Evolutionary conservation across 108 stramenopile genomes (phyloP).

Genomic region (Cylindrotheca closterium): DNA sequence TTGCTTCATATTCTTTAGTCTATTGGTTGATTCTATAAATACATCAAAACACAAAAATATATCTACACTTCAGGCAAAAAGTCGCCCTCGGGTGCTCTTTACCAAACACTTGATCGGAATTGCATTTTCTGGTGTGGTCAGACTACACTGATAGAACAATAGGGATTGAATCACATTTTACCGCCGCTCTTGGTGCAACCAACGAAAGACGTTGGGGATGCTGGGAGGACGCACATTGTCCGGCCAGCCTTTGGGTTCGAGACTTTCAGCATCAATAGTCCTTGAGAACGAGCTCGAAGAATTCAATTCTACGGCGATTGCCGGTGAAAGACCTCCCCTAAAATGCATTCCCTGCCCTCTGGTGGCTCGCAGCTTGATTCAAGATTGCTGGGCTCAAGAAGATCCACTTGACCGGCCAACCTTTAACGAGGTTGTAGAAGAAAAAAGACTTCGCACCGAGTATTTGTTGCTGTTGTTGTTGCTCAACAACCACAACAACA

Average conservation of each 20-base stretch:
- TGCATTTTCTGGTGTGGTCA: not conserved
- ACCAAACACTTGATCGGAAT: not conserved
- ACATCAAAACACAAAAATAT: no score
- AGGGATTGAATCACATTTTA: constrained; percentile 29
- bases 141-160: no score
- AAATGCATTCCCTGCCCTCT: constrained; percentile 4
- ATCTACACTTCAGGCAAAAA: not conserved
- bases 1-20: no score
- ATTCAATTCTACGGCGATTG: constrained; percentile 10
- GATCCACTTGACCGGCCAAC: constrained; percentile 17
- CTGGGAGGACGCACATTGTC: constrained; percentile 5
- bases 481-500: no score
- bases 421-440: constrained; percentile 17
- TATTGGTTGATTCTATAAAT: no score
- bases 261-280: not conserved
- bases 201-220: constrained; percentile 11
- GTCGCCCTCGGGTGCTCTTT: not conserved
- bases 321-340: constrained; percentile 1
- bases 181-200: constrained; percentile 21
- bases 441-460: not conserved
- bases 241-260: constrained; percentile 6
- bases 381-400: constrained; percentile 25
- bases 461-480: no score
- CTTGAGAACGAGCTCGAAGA: not conserved
- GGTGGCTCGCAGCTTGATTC: constrained; percentile 12